A percentile compares a stretch with the other conserved stretches of the same genome.
Evolutionary conservation across 306 rosid genomes (phyloP).

Genomic region (Casuarina equisetifolia): DNA sequence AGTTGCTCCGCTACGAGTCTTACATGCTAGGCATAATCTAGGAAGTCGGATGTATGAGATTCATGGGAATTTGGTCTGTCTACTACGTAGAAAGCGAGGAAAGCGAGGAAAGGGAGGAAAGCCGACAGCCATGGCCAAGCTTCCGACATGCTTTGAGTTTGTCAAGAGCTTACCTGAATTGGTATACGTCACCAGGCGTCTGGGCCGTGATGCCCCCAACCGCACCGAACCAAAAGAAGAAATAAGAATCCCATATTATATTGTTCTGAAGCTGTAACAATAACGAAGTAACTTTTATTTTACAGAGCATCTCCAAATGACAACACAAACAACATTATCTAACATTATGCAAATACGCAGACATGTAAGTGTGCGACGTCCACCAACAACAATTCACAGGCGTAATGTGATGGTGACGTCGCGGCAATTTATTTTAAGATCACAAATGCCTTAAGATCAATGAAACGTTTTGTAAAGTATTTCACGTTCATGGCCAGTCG

Average conservation of each 20-base stretch:
- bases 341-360: neutral
- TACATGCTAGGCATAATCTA: neutral
- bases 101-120: too few species aligned
- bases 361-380: slow-evolving; percentile 9
- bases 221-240: neutral
- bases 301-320: neutral
- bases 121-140: too few species aligned
- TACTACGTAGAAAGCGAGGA: too few species aligned
- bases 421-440: slow-evolving; percentile 42
- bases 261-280: neutral
- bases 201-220: neutral
- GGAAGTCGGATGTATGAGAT: too few species aligned
- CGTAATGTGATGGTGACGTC: slow-evolving; percentile 21
- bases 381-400: slow-evolving; percentile 19
- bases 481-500: slow-evolving; percentile 39
- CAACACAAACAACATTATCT: slow-evolving; percentile 1
- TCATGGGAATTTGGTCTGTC: too few species aligned
- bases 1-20: neutral
- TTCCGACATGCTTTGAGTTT: too few species aligned
- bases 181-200: too few species aligned
- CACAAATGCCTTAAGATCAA: slow-evolving; percentile 1
- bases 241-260: too few species aligned
- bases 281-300: neutral
- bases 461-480: slow-evolving; percentile 4
- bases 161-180: too few species aligned